phyloP scores from a whole-genome alignment of 2,329 filamentous ascomycete species.

The Graphilbum ipis-grandicollis region DNA sequence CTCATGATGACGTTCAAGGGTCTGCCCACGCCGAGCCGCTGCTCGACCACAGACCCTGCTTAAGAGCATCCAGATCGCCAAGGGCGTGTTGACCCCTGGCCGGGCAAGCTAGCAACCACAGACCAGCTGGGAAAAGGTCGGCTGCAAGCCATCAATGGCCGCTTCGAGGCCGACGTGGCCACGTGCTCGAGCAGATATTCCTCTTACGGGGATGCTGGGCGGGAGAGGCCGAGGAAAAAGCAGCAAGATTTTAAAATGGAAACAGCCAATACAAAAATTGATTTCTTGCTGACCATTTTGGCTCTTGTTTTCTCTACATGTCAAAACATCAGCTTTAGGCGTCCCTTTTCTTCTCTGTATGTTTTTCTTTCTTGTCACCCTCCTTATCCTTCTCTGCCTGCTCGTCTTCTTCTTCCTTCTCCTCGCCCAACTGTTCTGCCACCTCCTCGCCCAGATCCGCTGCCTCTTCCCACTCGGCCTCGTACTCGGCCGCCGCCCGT shows the following conservation, averaged over 20 bases:
- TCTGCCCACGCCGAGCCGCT: slow-evolving; percentile 67
- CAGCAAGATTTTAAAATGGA: too few relatives aligned
- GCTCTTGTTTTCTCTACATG: background rate
- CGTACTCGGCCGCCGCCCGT: slow-evolving; percentile 67
- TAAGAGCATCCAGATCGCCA: slow-evolving; percentile 69
- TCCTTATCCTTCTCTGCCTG: background rate
- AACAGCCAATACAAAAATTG: too few relatives aligned
- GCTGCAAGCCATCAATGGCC: slow-evolving; percentile 46
- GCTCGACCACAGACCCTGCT: slow-evolving; percentile 65
- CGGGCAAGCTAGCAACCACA: slow-evolving; percentile 47
- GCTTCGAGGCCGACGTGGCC: slow-evolving; percentile 55
- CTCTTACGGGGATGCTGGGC: slow-evolving; percentile 6
- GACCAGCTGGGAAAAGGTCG: slow-evolving; percentile 51
- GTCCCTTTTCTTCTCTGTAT: background rate
- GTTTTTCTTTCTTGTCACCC: background rate
- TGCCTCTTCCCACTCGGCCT: slow-evolving; percentile 75
- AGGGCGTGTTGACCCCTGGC: slow-evolving; percentile 61
- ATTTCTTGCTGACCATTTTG: too few relatives aligned
- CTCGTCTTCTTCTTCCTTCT: slow-evolving; percentile 15
- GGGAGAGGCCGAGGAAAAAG: too few relatives aligned
- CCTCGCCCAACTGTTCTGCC: slow-evolving; percentile 36
- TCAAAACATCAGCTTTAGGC: background rate
- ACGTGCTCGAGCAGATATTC: slow-evolving; percentile 13
- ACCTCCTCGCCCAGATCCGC: slow-evolving; percentile 53
- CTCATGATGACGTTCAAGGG: slow-evolving; percentile 57